phyloP scores from a whole-genome alignment of 805 yeast genomes.

The Yarrowia deformans region DNA sequence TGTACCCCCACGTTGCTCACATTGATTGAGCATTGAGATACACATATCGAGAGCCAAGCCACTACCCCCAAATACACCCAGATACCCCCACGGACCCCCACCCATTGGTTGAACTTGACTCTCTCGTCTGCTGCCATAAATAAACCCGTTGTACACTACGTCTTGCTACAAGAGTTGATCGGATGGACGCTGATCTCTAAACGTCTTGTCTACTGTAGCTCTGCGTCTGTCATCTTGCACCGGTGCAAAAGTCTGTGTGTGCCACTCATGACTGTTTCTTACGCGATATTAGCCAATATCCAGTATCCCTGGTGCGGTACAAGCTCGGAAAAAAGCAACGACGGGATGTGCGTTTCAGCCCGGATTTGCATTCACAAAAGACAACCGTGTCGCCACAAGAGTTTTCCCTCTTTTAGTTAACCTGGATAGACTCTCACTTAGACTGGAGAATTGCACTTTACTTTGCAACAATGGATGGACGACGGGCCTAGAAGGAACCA shows the following conservation, averaged over 20 bases:
- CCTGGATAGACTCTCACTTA: neutral
- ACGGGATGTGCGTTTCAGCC: neutral
- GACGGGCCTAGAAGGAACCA: too few species aligned
- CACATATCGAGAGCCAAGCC: too few species aligned
- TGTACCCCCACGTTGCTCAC: too few species aligned
- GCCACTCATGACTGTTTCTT: constrained; percentile 3
- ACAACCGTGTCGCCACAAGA: neutral
- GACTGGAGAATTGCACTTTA: too few species aligned
- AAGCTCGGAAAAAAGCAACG: neutral
- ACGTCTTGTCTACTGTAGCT: too few species aligned
- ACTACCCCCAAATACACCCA: too few species aligned
- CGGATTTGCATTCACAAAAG: neutral
- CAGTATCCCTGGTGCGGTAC: too few species aligned
- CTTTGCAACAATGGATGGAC: neutral
- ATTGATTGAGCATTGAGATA: too few species aligned
- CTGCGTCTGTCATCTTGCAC: too few species aligned
- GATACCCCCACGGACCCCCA: too few species aligned
- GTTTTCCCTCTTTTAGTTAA: constrained; percentile 30
- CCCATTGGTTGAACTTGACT: too few species aligned
- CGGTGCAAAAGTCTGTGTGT: neutral
- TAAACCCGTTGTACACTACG: neutral
- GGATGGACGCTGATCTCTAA: neutral
- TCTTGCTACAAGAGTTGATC: too few species aligned
- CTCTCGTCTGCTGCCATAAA: neutral
- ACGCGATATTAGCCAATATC: neutral